Conservation (phyloP, 306 rosid species). For the Dryas drummondii region DNA sequence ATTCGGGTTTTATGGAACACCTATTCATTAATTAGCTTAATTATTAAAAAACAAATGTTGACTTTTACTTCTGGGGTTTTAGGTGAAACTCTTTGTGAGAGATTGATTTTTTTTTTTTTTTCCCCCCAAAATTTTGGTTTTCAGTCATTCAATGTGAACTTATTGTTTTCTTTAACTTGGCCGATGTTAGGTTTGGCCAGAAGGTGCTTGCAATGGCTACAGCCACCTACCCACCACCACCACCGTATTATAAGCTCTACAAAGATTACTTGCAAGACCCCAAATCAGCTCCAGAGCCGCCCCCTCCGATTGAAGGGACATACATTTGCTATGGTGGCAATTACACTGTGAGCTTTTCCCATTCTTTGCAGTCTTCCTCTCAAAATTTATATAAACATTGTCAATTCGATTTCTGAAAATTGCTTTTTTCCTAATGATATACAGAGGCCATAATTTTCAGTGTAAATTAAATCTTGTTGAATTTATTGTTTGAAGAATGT, state of each 20-base stretch:
- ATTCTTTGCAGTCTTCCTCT: neutral
- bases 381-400: neutral
- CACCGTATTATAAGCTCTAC: conserved; percentile 82
- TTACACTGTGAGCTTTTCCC: conserved; percentile 54
- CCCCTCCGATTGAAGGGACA: conserved; percentile 80
- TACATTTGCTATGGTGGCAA: conserved; percentile 39
- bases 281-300: conserved; percentile 80
- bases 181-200: conserved; percentile 16
- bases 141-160: neutral
- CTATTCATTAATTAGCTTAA: too few species aligned
- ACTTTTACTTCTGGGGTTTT: too few species aligned
- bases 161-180: neutral
- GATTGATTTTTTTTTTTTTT: too few species aligned
- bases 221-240: conserved; percentile 85
- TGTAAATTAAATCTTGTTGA: neutral
- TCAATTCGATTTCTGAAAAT: conserved; percentile 5
- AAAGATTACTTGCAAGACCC: conserved; percentile 74
- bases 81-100: too few species aligned
- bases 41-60: too few species aligned
- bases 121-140: too few species aligned
- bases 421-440: neutral
- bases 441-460: neutral
- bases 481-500: neutral
- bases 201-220: conserved; percentile 57
- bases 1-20: too few species aligned